Evolutionary conservation across 768 basidiomycete genomes (phyloP).

Genomic region (Suillus brevipes): DNA sequence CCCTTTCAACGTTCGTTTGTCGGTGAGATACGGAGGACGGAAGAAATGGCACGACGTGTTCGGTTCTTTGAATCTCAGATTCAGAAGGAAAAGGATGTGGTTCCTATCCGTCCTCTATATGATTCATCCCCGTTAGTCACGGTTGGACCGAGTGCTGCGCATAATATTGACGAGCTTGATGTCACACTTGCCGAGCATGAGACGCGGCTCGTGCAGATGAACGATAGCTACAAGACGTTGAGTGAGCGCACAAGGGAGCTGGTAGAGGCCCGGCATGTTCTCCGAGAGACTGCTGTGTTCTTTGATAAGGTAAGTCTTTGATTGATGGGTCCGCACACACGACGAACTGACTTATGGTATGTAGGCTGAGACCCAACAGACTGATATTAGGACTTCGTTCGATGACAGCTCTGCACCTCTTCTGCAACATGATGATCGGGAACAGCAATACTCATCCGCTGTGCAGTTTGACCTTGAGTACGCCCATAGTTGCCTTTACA

Average conservation of each 20-base stretch:
- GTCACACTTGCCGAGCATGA: slow-evolving; percentile 87
- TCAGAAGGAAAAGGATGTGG: slow-evolving; percentile 76
- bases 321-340: neutral
- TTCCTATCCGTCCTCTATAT: slow-evolving; percentile 81
- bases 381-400: slow-evolving; percentile 83
- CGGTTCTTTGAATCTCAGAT: slow-evolving; percentile 89
- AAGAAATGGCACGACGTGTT: slow-evolving; percentile 94
- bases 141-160: slow-evolving; percentile 88
- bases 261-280: slow-evolving; percentile 90
- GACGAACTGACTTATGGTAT: slow-evolving; percentile 11
- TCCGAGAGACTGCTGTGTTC: slow-evolving; percentile 94
- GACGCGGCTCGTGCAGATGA: slow-evolving; percentile 82
- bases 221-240: slow-evolving; percentile 86
- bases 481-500: slow-evolving; percentile 24
- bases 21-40: slow-evolving; percentile 90
- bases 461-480: slow-evolving; percentile 89
- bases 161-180: slow-evolving; percentile 92
- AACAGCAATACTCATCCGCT: slow-evolving; percentile 54
- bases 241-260: slow-evolving; percentile 85
- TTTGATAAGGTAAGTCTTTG: slow-evolving; percentile 70
- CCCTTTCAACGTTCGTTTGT: slow-evolving; percentile 99
- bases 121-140: slow-evolving; percentile 87
- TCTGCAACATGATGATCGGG: slow-evolving; percentile 87
- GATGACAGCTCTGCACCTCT: slow-evolving; percentile 91
- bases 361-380: slow-evolving; percentile 76